These are phyloP conservation scores for Thielaviopsis populi DNA, from an alignment of 2,329 filamentous ascomycete genomes.

Conservation along the genomic window DNA sequence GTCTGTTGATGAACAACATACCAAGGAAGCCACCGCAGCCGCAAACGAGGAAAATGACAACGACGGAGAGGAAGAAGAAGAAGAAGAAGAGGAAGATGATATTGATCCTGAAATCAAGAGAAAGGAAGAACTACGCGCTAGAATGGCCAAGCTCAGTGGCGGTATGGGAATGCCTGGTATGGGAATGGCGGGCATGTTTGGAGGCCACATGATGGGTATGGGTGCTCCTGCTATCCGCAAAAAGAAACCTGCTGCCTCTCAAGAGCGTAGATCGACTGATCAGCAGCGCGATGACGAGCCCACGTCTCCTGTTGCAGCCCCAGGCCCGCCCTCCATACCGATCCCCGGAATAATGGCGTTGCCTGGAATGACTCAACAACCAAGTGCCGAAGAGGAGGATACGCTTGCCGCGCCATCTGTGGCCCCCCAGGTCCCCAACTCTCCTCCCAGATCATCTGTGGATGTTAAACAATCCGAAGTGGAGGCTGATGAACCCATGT, in stretches of 20 bases:
- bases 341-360: constrained; percentile 47
- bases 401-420: constrained; percentile 29
- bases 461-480: neutral
- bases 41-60: constrained; percentile 20
- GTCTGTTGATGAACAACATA: constrained; percentile 42
- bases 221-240: constrained; percentile 36
- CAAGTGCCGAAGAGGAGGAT: constrained; percentile 7
- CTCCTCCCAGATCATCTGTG: constrained; percentile 2
- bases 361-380: constrained; percentile 48
- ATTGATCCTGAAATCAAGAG: constrained; percentile 75
- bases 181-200: constrained; percentile 92
- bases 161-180: constrained; percentile 95
- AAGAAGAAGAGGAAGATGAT: constrained; percentile 59
- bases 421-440: constrained; percentile 6
- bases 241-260: constrained; percentile 31
- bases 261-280: constrained; percentile 28
- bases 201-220: constrained; percentile 53
- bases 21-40: neutral
- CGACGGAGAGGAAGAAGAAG: constrained; percentile 37
- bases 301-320: constrained; percentile 26
- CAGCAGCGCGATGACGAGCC: constrained; percentile 32
- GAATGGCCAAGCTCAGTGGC: constrained; percentile 98
- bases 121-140: constrained; percentile 74
- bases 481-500: constrained; percentile 20
- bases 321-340: constrained; percentile 32